Conservation (phyloP, 1,139 yeast genomes). For the Kodamaea derodonti region DNA sequence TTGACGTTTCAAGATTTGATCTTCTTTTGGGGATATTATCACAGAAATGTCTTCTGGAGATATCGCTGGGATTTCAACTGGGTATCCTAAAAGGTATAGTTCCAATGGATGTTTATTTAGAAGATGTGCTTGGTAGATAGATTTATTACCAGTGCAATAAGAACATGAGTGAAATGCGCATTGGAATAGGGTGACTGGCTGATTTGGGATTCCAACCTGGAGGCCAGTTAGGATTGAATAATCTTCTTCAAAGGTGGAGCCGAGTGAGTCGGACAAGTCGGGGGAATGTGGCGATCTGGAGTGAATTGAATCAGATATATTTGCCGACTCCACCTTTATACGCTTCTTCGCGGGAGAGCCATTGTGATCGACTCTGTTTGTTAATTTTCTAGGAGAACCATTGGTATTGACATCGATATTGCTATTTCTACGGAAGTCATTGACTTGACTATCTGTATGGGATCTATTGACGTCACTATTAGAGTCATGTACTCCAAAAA, state of each 20-base stretch:
- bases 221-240: constrained; percentile 21
- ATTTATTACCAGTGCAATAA: constrained; percentile 31
- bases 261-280: not conserved
- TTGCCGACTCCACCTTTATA: too few species aligned
- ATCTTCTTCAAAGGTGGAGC: constrained; percentile 18
- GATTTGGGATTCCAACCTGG: constrained; percentile 4
- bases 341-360: too few species aligned
- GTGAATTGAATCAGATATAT: too few species aligned
- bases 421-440: too few species aligned
- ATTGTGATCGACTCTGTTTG: too few species aligned
- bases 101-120: constrained; percentile 23
- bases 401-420: too few species aligned
- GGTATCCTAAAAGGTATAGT: constrained; percentile 31
- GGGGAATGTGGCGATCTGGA: too few species aligned
- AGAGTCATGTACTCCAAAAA: too few species aligned
- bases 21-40: constrained; percentile 7
- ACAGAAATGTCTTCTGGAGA: constrained; percentile 6
- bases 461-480: too few species aligned
- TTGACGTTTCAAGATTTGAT: constrained; percentile 11
- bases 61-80: constrained; percentile 14
- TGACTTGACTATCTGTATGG: too few species aligned
- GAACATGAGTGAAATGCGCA: constrained; percentile 32
- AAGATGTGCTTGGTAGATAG: constrained; percentile 29
- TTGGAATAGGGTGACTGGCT: constrained; percentile 11
- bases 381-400: too few species aligned